Conservation (phyloP, 345 rosid genomes). For the Syzygium oleosum region DNA sequence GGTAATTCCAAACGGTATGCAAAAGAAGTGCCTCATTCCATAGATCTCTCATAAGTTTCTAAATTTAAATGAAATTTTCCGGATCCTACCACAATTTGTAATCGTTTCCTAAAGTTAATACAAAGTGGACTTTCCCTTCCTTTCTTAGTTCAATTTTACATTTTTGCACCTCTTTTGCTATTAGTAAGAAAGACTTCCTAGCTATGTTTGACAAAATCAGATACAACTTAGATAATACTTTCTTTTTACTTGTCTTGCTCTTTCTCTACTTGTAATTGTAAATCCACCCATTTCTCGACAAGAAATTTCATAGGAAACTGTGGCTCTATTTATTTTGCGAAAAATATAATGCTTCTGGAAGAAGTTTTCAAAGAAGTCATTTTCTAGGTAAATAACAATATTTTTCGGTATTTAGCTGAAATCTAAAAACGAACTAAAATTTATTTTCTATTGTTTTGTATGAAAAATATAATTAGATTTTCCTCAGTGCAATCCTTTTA, state of each 20-base stretch:
- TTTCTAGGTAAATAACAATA: no score
- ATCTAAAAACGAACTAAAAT: no score
- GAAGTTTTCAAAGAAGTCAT: no score
- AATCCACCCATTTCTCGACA: background rate
- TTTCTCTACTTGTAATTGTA: background rate
- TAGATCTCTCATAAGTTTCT: background rate
- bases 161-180: background rate
- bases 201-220: background rate
- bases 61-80: background rate
- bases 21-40: background rate
- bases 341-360: no score
- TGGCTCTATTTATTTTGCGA: no score
- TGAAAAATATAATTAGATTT: no score
- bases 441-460: no score
- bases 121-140: background rate
- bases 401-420: no score
- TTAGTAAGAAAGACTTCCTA: background rate
- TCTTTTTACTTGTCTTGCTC: background rate
- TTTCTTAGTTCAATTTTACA: background rate
- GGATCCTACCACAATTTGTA: background rate
- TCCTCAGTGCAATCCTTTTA: no score
- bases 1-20: fast-evolving
- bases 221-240: background rate
- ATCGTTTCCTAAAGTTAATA: background rate
- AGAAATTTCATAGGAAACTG: background rate